phyloP scores from a whole-genome alignment of 164 flowering plant species.

The Nelumbo lutea region DNA sequence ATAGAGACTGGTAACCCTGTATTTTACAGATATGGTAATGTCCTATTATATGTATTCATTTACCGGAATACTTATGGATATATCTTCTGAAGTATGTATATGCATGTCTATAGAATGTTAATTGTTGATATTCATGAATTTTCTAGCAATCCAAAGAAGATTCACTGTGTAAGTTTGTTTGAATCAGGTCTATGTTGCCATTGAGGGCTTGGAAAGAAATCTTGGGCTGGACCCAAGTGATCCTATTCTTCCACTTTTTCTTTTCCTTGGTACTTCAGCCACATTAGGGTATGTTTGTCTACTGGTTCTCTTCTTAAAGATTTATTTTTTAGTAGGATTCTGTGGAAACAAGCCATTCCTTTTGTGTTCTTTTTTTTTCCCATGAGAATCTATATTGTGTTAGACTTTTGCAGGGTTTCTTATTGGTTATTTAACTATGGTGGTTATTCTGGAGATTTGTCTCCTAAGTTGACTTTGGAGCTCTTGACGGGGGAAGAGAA shows the following conservation, averaged over 20 bases:
- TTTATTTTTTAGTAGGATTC: background rate
- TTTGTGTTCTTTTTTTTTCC: constrained; percentile 1
- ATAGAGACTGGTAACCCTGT: no score
- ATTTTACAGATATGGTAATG: no score
- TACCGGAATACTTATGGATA: no score
- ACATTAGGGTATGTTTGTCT: constrained; percentile 63
- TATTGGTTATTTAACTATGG: constrained; percentile 64
- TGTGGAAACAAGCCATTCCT: background rate
- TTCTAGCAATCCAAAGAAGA: background rate
- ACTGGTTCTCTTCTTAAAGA: constrained; percentile 6
- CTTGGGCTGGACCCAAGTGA: constrained; percentile 85
- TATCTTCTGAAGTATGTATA: background rate
- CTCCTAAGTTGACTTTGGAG: constrained; percentile 62
- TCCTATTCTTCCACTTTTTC: constrained; percentile 60
- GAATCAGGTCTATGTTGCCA: constrained; percentile 48
- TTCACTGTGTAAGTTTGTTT: constrained; percentile 11
- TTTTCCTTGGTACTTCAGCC: constrained; percentile 60
- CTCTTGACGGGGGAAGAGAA: constrained; percentile 52
- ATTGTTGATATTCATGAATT: background rate
- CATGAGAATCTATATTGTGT: constrained; percentile 30
- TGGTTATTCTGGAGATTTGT: constrained; percentile 88
- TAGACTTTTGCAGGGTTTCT: constrained; percentile 76
- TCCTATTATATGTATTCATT: no score
- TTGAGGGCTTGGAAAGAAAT: constrained; percentile 60
- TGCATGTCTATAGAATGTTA: background rate